Conservation (phyloP, 306 rosid genomes). For the Citrullus mucosospermus region DNA sequence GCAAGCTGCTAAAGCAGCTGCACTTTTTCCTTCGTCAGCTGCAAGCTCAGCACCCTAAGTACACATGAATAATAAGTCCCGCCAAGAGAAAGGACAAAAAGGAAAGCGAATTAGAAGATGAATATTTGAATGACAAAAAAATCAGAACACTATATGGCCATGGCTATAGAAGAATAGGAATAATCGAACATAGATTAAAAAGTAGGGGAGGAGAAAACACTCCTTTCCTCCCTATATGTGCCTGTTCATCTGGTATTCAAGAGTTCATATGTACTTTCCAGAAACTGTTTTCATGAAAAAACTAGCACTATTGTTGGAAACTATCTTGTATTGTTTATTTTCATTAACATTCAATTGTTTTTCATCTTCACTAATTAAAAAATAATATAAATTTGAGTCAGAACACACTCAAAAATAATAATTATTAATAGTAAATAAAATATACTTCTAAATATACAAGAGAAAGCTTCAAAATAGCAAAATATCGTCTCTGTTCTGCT, state of each 20-base stretch:
- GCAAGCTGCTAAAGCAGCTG: conserved; percentile 94
- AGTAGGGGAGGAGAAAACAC: not conserved
- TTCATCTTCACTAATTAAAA: not conserved
- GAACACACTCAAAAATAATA: not conserved
- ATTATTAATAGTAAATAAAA: not conserved
- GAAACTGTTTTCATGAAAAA: not conserved
- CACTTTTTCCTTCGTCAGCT: conserved; percentile 82
- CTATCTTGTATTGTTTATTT: not conserved
- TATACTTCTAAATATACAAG: not conserved
- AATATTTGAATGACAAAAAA: not conserved
- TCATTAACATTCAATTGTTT: not conserved
- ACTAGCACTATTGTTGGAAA: not conserved
- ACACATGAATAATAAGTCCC: conserved; percentile 1
- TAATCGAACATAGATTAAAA: not conserved
- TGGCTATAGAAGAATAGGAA: not conserved
- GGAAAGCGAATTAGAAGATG: not conserved
- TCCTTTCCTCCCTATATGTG: not conserved
- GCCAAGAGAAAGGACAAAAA: not conserved
- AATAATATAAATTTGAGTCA: not conserved
- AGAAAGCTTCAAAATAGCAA: not conserved
- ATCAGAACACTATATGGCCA: not conserved
- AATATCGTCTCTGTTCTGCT: not conserved
- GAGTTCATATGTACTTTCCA: not conserved
- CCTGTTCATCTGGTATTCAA: not conserved
- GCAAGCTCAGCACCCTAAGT: conserved; percentile 90